Evolutionary conservation across 805 yeast species (phyloP).

Genomic region (Metschnikowia aberdeeniae): DNA sequence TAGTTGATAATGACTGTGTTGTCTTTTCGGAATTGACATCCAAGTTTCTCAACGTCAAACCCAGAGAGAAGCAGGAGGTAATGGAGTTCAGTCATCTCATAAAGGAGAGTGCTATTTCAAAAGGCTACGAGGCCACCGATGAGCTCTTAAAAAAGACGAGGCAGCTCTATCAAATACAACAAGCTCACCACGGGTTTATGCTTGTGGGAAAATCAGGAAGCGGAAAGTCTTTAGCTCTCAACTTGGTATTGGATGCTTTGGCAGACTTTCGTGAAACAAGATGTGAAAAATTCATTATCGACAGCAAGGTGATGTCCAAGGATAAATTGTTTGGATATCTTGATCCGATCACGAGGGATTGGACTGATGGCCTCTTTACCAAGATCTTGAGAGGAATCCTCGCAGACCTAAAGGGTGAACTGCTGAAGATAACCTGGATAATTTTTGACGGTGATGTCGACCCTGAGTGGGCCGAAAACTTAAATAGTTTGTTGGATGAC

Average conservation of each 20-base stretch:
- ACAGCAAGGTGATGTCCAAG: conserved; percentile 73
- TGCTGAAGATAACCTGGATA: conserved; percentile 59
- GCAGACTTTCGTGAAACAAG: conserved; percentile 31
- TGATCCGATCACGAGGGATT: conserved; percentile 77
- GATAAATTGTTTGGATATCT: conserved; percentile 63
- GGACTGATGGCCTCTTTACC: conserved; percentile 88
- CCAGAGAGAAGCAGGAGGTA: conserved; percentile 18
- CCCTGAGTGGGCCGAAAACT: conserved; percentile 88
- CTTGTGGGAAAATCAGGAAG: conserved; percentile 71
- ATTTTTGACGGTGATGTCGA: conserved; percentile 91
- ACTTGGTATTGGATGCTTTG: conserved; percentile 44
- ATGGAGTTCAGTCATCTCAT: conserved; percentile 14
- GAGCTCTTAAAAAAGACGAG: conserved; percentile 51
- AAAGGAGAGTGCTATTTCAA: conserved; percentile 20
- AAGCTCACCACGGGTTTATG: conserved; percentile 73
- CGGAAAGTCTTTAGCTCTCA: conserved; percentile 65
- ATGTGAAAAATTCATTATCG: conserved; percentile 44
- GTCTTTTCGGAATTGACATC: conserved; percentile 21
- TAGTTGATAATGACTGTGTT: conserved; percentile 49
- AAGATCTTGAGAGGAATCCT: conserved; percentile 54
- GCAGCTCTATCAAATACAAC: conserved; percentile 61
- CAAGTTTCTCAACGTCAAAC: conserved; percentile 17
- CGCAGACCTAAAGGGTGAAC: conserved; percentile 58
- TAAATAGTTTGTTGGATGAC: conserved; percentile 89
- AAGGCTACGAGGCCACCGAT: conserved; percentile 31